Percentiles rank a stretch among this genome's conserved stretches.
Conservation (phyloP, 1,284 basidiomycete genomes). For the Inonotus obliquus region DNA sequence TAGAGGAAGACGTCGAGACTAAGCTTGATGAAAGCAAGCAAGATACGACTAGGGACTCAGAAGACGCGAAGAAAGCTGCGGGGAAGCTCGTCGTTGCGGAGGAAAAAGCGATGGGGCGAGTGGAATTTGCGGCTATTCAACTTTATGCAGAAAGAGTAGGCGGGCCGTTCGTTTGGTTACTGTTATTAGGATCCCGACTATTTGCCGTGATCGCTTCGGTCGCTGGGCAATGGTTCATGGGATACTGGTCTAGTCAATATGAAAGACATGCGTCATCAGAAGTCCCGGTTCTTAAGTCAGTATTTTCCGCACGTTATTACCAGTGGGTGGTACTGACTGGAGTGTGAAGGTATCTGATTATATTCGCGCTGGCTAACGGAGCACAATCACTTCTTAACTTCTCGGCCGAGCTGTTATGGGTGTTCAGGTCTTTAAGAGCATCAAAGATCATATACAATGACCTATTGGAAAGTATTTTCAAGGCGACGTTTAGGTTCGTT, state of each 20-base stretch:
- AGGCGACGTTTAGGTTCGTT: conserved; percentile 31
- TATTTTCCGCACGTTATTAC: conserved; percentile 24
- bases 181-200: neutral
- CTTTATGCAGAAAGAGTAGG: conserved; percentile 18
- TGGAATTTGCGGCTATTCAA: conserved; percentile 26
- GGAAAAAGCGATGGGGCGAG: conserved; percentile 39
- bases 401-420: neutral
- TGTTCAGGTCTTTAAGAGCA: conserved; percentile 1
- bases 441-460: conserved; percentile 2
- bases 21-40: conserved; percentile 4
- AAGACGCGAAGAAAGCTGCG: conserved; percentile 18
- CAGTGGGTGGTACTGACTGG: conserved; percentile 3
- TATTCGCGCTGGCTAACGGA: conserved; percentile 30
- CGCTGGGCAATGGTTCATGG: conserved; percentile 33
- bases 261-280: conserved; percentile 27
- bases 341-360: conserved; percentile 19
- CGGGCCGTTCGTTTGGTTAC: conserved; percentile 17
- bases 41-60: conserved; percentile 1
- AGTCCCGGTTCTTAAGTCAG: conserved; percentile 38
- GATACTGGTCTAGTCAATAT: conserved; percentile 36
- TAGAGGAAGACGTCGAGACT: conserved; percentile 16
- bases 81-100: conserved; percentile 36
- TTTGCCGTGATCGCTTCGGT: neutral
- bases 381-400: neutral
- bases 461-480: conserved; percentile 27